Evolutionary conservation across 495 filamentous ascomycete species (phyloP), one percentile per base, ranked within the genome.

Genomic region (Patellaria atrata): DNA sequence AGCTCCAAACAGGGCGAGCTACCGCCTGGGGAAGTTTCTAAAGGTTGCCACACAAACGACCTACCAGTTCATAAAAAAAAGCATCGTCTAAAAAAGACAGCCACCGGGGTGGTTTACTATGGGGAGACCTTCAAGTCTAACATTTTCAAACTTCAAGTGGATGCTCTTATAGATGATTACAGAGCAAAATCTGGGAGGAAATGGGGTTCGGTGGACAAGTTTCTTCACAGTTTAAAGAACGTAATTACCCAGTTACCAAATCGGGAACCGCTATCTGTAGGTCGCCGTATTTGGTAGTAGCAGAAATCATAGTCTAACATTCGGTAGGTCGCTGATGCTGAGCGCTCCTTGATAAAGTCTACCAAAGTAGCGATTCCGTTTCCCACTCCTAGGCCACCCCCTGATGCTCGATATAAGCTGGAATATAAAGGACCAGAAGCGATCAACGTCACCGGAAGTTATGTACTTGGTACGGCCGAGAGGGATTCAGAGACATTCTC

Each of bases 371-470:
- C 57, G 24, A 69, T 93, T 16, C 89, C 89, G 2, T 94, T 82
- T 50, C 82, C 86, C 6, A 59, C 79, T 27, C 86, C 84, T 5
- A 71, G 63, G 26, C 86, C 83, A 0, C 58, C 67, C 7, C 68
- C 68, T 52, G 71, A 80, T 49, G 67, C 71, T 19, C 80, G 82
- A 30, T 93, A 92, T 58, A 79, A 78, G 37, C 62, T 94, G 34
- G 61, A 74, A 24, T 94, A 84, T 55, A 61, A 65, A 18, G 75
- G 70, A 47, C 89, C 91, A 6, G 45, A 71, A 14, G 75, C 75
- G 41, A 70, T 93, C 52, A 92, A 92, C 53, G 78, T 92, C 17
- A 76, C 82, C 15, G 91, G 89, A 29, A 87, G 84, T 52, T 87
- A 92, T 65, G 64, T 75, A 26, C 67, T 82, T 26, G 76, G 75